Percentiles rank a stretch among this genome's conserved stretches.
Conservation (phyloP, 192 early-diverging fungal genomes). For the Cetraspora pellucida region DNA sequence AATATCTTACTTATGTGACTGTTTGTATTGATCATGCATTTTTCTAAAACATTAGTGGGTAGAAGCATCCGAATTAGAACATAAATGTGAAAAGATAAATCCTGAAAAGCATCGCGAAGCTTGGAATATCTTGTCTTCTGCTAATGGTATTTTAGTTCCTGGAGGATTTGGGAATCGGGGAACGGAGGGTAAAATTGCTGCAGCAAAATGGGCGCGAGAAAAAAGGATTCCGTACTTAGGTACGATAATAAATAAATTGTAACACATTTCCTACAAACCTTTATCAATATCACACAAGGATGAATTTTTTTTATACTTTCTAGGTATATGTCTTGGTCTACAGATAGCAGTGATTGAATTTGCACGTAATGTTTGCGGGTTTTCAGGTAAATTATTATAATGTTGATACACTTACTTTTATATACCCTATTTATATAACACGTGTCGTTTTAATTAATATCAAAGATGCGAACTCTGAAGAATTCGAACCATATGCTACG, state of each 20-base stretch:
- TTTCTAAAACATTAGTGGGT: slow-evolving; percentile 72
- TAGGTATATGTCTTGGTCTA: slow-evolving; percentile 89
- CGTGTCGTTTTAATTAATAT: neutral
- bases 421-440: neutral
- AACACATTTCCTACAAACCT: neutral
- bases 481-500: slow-evolving; percentile 74
- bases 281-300: too few species aligned
- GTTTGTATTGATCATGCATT: neutral
- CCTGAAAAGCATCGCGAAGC: slow-evolving; percentile 95
- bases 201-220: slow-evolving; percentile 96
- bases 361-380: slow-evolving; percentile 87
- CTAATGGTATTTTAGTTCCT: slow-evolving; percentile 93
- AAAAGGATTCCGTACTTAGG: slow-evolving; percentile 97
- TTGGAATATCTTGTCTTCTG: slow-evolving; percentile 86
- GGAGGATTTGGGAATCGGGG: slow-evolving; percentile 98
- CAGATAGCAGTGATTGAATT: slow-evolving; percentile 98
- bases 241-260: neutral
- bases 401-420: neutral
- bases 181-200: slow-evolving; percentile 93
- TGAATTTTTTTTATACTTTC: neutral
- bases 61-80: slow-evolving; percentile 91
- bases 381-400: slow-evolving; percentile 43
- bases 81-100: slow-evolving; percentile 67
- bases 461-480: slow-evolving; percentile 77
- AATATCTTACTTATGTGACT: neutral